A percentile compares a stretch with the other conserved stretches of the same genome.
phyloP scores from a whole-genome alignment of 345 rosid genomes.

The Streptanthus diversifolius region DNA sequence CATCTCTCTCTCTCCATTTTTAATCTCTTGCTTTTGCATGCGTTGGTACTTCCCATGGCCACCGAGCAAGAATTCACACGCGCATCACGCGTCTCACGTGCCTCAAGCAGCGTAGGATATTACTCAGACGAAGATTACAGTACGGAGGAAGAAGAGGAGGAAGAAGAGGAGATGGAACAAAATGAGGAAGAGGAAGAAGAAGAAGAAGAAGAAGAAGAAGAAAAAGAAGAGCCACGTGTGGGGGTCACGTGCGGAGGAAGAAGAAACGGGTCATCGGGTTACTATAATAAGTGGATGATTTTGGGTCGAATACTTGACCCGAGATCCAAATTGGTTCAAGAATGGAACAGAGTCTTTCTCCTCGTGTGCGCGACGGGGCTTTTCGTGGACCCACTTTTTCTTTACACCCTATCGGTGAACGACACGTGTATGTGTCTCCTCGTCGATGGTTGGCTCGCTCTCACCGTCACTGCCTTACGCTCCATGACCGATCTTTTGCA shows the following conservation, averaged over 20 bases:
- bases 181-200: constrained; percentile 27
- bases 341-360: constrained; percentile 87
- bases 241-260: constrained; percentile 28
- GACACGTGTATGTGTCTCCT: constrained; percentile 72
- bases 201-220: constrained; percentile 21
- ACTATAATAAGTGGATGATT: constrained; percentile 40
- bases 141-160: constrained; percentile 24
- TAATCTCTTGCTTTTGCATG: constrained; percentile 23
- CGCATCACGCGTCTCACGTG: constrained; percentile 35
- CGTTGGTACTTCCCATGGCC: constrained; percentile 33
- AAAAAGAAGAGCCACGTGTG: constrained; percentile 25
- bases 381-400: constrained; percentile 90
- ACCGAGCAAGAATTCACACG: constrained; percentile 35
- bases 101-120: constrained; percentile 30
- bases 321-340: constrained; percentile 75
- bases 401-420: constrained; percentile 72
- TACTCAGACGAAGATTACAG: constrained; percentile 44
- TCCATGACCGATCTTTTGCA: constrained; percentile 89
- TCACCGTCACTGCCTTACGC: constrained; percentile 84
- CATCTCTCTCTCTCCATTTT: background rate
- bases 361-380: constrained; percentile 79
- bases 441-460: constrained; percentile 90
- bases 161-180: constrained; percentile 27
- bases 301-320: constrained; percentile 76
- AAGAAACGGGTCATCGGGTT: constrained; percentile 25